A percentile compares a stretch with the other conserved stretches of the same genome.
Evolutionary conservation across 495 filamentous ascomycete species (phyloP).

Genomic region (Daldinia decipiens): DNA sequence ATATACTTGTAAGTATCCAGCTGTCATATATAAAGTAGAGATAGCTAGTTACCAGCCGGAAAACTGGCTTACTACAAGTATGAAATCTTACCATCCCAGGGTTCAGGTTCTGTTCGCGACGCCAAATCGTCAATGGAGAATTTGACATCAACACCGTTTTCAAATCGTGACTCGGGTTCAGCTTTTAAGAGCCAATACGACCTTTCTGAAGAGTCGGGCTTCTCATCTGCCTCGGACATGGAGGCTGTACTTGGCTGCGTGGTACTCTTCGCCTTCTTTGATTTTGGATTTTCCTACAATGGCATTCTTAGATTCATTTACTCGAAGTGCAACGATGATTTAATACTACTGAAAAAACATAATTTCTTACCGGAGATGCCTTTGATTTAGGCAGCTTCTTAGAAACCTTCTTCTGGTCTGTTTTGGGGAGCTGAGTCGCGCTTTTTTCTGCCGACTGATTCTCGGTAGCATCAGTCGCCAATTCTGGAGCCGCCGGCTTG

Average conservation of each 20-base stretch:
- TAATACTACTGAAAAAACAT: background rate
- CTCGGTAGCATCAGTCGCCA: background rate
- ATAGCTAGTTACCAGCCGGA: background rate
- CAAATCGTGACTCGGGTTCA: constrained; percentile 85
- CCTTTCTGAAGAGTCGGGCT: constrained; percentile 38
- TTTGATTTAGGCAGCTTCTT: constrained; percentile 9
- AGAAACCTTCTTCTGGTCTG: constrained; percentile 7
- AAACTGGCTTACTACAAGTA: constrained; percentile 10
- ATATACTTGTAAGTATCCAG: constrained; percentile 31
- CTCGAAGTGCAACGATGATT: background rate
- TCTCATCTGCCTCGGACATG: constrained; percentile 19
- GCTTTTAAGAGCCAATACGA: constrained; percentile 96
- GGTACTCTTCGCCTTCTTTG: constrained; percentile 21
- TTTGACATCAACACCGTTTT: constrained; percentile 85
- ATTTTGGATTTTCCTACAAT: constrained; percentile 17
- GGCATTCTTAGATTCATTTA: background rate
- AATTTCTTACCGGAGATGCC: constrained; percentile 22
- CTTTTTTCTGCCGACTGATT: constrained; percentile 2
- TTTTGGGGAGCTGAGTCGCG: constrained; percentile 1
- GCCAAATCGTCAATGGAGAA: constrained; percentile 95
- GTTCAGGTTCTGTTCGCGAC: constrained; percentile 74
- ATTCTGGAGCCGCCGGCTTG: constrained; percentile 27
- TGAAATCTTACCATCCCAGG: constrained; percentile 79
- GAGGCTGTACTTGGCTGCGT: constrained; percentile 19
- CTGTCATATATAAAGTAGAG: constrained; percentile 12